Base-by-base conservation (phyloP, 2,329 filamentous ascomycete species). In the Diaporthe australafricana region DNA sequence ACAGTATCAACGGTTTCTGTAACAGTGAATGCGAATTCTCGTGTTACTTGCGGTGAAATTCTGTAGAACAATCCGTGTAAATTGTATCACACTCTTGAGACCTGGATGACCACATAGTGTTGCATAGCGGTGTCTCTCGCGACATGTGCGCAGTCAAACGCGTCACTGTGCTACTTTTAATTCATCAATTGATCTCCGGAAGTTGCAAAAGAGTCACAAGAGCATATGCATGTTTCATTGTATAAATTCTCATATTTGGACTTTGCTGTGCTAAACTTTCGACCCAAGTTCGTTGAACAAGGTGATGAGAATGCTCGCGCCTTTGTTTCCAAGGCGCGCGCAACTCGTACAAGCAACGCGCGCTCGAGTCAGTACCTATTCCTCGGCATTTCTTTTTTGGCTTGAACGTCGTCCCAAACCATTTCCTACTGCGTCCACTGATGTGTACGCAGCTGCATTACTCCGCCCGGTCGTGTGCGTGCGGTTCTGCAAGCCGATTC, bases 261-360 rank as follows among this genome's bases (percentile, higher is more conserved):
- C n/a, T 50, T 38, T 30, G 38, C 47, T 50, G 60, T 65, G 35
- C 27, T 48, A 20, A 45, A 20, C 50, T 25, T 25, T 65, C 45
- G 45, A 50, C 32, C 32, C 42, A 65, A 50, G 60, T 45, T 65
- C 45, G 12, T 6, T 38, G 45, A 32, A n/a, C 45, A 65, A 27
- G 35, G 42, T 12, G 30, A 50, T 7, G 3, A n/a, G n/a, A 5
- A 65, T 38, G 60, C n/a, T 14, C 60, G 27, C 45, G 30, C 60
- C 5, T 25, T 38, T 38, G n/a, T 65, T 50, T 50, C 56, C 45
- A 65, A 48, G 60, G n/a, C 42, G 35, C n/a, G 60, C 60, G 57
- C 17, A 47, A 47, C 40, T 32, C n/a, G 6, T 62, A 47, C 57
- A 22, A 62, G 42, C 60, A 50, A 38, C 45, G 60, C 30, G n/a